These are phyloP conservation scores for Parascedosporium putredinis DNA, from an alignment of 2,329 filamentous ascomycete genomes.

Conservation along the genomic window DNA sequence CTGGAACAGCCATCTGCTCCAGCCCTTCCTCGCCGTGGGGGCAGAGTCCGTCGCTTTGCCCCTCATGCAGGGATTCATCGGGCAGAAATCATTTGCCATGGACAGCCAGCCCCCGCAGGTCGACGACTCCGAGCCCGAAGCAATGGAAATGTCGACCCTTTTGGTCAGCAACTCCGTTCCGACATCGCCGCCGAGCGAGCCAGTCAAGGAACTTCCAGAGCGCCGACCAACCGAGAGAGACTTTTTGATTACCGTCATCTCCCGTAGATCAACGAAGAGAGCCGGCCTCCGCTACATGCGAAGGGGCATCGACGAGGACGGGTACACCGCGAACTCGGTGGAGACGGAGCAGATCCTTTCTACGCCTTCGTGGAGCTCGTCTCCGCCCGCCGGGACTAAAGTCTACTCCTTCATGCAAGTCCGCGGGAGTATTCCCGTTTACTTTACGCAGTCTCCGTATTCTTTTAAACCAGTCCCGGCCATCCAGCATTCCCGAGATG, in stretches of 20 bases:
- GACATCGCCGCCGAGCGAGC: constrained; percentile 9
- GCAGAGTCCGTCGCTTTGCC: constrained; percentile 65
- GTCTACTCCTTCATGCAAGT: constrained; percentile 79
- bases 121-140: constrained; percentile 33
- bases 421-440: constrained; percentile 84
- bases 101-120: constrained; percentile 49
- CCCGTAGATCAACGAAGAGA: constrained; percentile 75
- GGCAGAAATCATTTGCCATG: constrained; percentile 70
- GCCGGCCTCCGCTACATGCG: constrained; percentile 85
- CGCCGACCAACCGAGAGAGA: constrained; percentile 33
- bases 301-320: constrained; percentile 81
- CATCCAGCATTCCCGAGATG: constrained; percentile 67
- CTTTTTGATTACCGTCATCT: constrained; percentile 81
- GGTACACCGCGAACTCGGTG: constrained; percentile 78
- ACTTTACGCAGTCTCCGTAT: constrained; percentile 92
- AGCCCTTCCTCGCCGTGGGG: constrained; percentile 64
- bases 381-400: constrained; percentile 29
- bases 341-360: constrained; percentile 94
- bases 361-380: constrained; percentile 50
- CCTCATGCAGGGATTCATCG: constrained; percentile 88
- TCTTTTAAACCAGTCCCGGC: constrained; percentile 80
- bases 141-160: constrained; percentile 34
- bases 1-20: constrained; percentile 74
- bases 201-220: constrained; percentile 14
- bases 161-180: constrained; percentile 18